Base-by-base conservation (phyloP, 306 rosid genomes). In the Echinosophora koreensis region DNA sequence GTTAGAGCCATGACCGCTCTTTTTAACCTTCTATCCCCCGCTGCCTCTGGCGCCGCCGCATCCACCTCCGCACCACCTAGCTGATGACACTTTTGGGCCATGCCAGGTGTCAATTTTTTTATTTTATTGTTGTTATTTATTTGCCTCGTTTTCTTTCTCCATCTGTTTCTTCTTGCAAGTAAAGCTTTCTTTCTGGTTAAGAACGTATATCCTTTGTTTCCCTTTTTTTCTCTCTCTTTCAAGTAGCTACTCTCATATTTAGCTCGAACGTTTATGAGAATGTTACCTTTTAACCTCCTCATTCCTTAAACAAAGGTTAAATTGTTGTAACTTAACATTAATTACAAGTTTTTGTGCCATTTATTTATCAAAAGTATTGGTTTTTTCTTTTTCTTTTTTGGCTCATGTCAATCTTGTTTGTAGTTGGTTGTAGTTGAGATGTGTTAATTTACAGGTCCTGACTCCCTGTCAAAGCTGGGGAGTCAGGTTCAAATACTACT, bases 1-100 rank as follows among this genome's bases (percentile, higher is more conserved):
- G 81, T 93, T 71, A 81, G 89, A 57, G 89, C 91, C 85, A 90
- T 93, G 98, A 82, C 59, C 74, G 82, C 88, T 15, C 85, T 93
- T 14, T 66, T 87, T n/a, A 86, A 87, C 46, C 85, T 83, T 12
- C 89, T 92, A 62, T 80, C 92, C 3, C 84, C 76, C 32, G 78
- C 85, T 9, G 56, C 83, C 59, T 64, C 91, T 58, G 87, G 69
- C 62, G 78, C 84, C 70, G 71, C 70, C 54, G 58, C 75, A 69
- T 18, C 86, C n/a, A 22, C 39, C 38, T 68, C 89, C 2, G 38
- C 89, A 32, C 88, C 87, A 5, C 68, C 89, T 9, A 77, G 69
- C 49, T 84, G 84, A 84, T 83, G 38, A 63, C 79, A 71, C 68
- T 77, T 47, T 22, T 80, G 59, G 27, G 77, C 30, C 37, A 57